These are phyloP conservation scores for Decorospora gaudefroyi DNA, from an alignment of 2,329 filamentous ascomycete species.

Conservation along the genomic window DNA sequence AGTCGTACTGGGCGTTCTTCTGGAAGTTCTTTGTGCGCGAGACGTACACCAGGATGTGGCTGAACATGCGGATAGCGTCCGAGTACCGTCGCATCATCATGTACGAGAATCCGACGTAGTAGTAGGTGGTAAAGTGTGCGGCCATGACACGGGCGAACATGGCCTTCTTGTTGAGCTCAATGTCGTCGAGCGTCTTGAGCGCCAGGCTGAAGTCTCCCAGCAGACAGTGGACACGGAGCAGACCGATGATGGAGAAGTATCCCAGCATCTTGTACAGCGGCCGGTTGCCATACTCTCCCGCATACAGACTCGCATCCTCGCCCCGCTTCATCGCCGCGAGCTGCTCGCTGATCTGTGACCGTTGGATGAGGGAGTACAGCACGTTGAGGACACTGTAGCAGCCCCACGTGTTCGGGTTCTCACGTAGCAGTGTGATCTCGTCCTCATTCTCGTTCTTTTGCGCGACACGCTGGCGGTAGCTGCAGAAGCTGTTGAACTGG, in stretches of 20 bases:
- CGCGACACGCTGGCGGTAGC: conserved; percentile 90
- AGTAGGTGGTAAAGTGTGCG: conserved; percentile 99
- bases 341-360: conserved; percentile 98
- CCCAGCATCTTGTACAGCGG: conserved; percentile 97
- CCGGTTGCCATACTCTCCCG: conserved; percentile 92
- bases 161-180: conserved; percentile 99
- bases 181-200: conserved; percentile 97
- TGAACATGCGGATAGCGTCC: conserved; percentile 99
- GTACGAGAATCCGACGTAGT: conserved; percentile 99
- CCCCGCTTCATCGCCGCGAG: conserved; percentile 91
- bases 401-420: conserved; percentile 99
- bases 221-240: conserved; percentile 93
- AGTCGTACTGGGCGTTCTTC: conserved; percentile 98
- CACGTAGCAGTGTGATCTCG: conserved; percentile 85
- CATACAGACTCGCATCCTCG: conserved; percentile 84
- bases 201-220: conserved; percentile 97
- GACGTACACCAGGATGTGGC: conserved; percentile 98
- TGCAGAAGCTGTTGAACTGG: conserved; percentile 99
- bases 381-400: conserved; percentile 99
- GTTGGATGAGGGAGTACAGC: conserved; percentile 97
- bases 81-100: conserved; percentile 99
- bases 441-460: conserved; percentile 83
- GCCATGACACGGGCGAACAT: conserved; percentile 99
- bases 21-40: conserved; percentile 99
- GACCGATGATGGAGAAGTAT: conserved; percentile 98